phyloP scores from a whole-genome alignment of 2,329 filamentous ascomycete species.

The Talaromyces amestolkiae region DNA sequence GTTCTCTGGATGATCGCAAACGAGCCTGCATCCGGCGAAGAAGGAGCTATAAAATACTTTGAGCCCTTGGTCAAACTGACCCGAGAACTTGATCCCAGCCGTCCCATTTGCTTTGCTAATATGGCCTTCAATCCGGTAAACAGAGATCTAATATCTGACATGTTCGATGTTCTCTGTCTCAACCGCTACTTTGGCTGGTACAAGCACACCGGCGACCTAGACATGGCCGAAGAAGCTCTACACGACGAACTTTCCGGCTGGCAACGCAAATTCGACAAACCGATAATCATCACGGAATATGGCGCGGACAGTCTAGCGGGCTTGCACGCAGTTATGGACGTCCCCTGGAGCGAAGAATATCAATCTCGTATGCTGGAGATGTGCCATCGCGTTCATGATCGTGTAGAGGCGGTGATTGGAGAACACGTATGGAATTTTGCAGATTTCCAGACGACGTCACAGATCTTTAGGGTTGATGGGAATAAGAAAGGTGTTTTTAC shows the following conservation, averaged over 20 bases:
- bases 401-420: neutral
- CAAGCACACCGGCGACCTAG: neutral
- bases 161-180: neutral
- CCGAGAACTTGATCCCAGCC: neutral
- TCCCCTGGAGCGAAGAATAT: neutral
- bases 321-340: neutral
- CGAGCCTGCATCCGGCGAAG: neutral
- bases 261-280: neutral
- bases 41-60: neutral
- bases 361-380: neutral
- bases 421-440: neutral
- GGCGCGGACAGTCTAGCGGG: neutral
- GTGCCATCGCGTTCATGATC: neutral
- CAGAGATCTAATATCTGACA: neutral
- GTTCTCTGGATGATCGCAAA: neutral
- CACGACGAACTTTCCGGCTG: neutral
- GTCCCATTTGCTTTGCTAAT: neutral
- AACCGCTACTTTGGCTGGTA: conserved; percentile 1
- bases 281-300: neutral
- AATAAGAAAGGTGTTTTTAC: conserved; percentile 1
- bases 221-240: neutral
- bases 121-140: neutral
- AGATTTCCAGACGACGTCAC: neutral
- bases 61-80: neutral
- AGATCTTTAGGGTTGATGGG: neutral